Percentiles rank a stretch among this genome's conserved stretches.
These are phyloP conservation scores for Candida piceae DNA, from an alignment of 805 yeast species.

Conservation along the genomic window DNA sequence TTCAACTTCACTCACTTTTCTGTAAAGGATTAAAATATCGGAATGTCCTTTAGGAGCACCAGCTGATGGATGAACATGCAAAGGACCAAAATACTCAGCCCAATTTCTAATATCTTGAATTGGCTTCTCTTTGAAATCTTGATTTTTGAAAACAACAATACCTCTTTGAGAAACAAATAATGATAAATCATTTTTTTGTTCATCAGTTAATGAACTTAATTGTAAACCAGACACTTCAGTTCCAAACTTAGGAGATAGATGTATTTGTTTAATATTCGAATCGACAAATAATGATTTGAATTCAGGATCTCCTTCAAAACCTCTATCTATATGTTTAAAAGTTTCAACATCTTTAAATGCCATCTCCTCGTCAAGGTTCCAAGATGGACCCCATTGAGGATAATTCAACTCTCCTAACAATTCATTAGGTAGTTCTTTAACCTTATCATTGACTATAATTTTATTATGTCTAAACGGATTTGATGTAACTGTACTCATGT, in stretches of 20 bases:
- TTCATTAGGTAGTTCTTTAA: constrained; percentile 36
- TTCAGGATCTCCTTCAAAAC: constrained; percentile 48
- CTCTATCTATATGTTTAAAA: constrained; percentile 54
- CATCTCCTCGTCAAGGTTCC: constrained; percentile 50
- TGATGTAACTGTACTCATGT: not conserved
- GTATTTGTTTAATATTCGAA: constrained; percentile 24
- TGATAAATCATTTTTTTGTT: constrained; percentile 63
- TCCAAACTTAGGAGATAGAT: constrained; percentile 65
- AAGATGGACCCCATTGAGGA: constrained; percentile 61
- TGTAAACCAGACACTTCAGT: constrained; percentile 54
- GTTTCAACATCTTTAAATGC: constrained; percentile 30
- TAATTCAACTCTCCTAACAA: constrained; percentile 29
- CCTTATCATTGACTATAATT: constrained; percentile 44
- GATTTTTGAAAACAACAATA: constrained; percentile 58
- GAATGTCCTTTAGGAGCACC: constrained; percentile 57
- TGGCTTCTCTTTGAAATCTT: constrained; percentile 53
- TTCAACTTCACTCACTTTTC: constrained; percentile 36
- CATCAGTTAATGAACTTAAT: constrained; percentile 43
- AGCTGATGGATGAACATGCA: constrained; percentile 66
- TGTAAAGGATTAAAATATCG: constrained; percentile 53
- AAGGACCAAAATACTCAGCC: constrained; percentile 60
- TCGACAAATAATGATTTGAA: constrained; percentile 41
- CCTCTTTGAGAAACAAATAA: constrained; percentile 49
- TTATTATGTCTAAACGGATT: constrained; percentile 41
- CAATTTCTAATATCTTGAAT: constrained; percentile 41